Evolutionary conservation across 2,329 filamentous ascomycete genomes (phyloP).

Genomic region (Cordyceps militaris): DNA sequence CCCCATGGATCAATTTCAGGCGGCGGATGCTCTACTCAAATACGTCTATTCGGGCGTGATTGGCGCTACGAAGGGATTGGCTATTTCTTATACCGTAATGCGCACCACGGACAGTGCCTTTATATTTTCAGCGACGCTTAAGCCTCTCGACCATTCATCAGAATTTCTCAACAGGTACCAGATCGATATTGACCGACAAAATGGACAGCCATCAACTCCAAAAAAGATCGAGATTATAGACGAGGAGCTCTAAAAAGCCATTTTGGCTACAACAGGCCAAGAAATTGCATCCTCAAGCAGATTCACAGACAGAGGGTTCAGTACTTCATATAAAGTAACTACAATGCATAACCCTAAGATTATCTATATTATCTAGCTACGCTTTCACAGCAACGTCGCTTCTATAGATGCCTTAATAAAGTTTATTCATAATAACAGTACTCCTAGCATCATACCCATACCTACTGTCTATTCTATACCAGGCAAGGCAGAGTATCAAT

Average conservation of each 20-base stretch:
- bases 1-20: slow-evolving; percentile 11
- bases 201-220: slow-evolving; percentile 13
- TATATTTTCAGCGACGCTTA: slow-evolving; percentile 15
- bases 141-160: slow-evolving; percentile 14
- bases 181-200: slow-evolving; percentile 15
- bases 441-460: slow-evolving; percentile 11
- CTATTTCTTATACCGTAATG: slow-evolving; percentile 15
- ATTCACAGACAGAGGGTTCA: slow-evolving; percentile 15
- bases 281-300: slow-evolving; percentile 12
- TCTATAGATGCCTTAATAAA: slow-evolving; percentile 17
- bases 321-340: slow-evolving; percentile 16
- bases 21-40: slow-evolving; percentile 7
- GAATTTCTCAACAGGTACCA: slow-evolving; percentile 15
- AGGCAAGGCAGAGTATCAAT: slow-evolving; percentile 12
- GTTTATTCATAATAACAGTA: not conserved
- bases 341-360: slow-evolving; percentile 2
- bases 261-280: slow-evolving; percentile 15
- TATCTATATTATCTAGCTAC: slow-evolving; percentile 16
- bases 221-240: slow-evolving; percentile 15
- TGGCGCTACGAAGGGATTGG: slow-evolving; percentile 15
- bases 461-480: slow-evolving; percentile 16
- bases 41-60: slow-evolving; percentile 17
- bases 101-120: slow-evolving; percentile 14
- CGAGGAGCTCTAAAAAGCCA: slow-evolving; percentile 8
- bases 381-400: slow-evolving; percentile 16